Evolutionary conservation across 805 yeast species (phyloP), one percentile per base, ranked within the genome.

Genomic region (Saturnispora besseyi): DNA sequence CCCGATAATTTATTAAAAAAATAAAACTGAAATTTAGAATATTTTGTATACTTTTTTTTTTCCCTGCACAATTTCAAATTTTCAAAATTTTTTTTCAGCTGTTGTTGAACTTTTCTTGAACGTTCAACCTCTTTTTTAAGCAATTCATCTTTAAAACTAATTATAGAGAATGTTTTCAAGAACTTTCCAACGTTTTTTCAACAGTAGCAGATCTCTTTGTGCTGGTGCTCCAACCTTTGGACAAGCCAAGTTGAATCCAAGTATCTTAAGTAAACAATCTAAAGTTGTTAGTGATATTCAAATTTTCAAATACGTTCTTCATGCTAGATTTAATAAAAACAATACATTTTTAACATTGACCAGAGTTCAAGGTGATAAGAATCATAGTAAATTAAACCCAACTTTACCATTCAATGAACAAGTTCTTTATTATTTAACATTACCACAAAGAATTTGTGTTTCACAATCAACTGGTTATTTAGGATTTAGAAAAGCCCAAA

Each of bases 401-500:
- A 66, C 72, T 40, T 62, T 78, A 48, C 63, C 83, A 30, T 79
- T 77, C 65, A 81, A 82, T 64, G 81, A 88, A 53, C 72, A 87
- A 67, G 84, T 86, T 46, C 72, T 88, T 45, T 85, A 88, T 63
- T 83, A 84, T 68, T 71, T 87, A 57, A 80, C 84, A 54, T 77
- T 90, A 45, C 93, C 89, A 26, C 91, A 90, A 66, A 83, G 79
- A 55, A 81, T 84, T 29, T 75, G 78, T 55, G 63, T 83, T 42
- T 78, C 83, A 22, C 69, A 87, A 46, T 77, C 87, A 7, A 84
- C 96, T 0, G 99, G 99, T 46, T 79, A 78, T 62, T 72, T 88
- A 46, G 99, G 98, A 3, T 91, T 89, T 73, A 78, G 88, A 61
- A 88, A 89, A 61, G 79, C 93, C 15, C 88, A 88, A 50, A 81